Evolutionary conservation across 108 stramenopile species (phyloP), one percentile per base, ranked within the genome.

Genomic region (Schizochytrium sp.): DNA sequence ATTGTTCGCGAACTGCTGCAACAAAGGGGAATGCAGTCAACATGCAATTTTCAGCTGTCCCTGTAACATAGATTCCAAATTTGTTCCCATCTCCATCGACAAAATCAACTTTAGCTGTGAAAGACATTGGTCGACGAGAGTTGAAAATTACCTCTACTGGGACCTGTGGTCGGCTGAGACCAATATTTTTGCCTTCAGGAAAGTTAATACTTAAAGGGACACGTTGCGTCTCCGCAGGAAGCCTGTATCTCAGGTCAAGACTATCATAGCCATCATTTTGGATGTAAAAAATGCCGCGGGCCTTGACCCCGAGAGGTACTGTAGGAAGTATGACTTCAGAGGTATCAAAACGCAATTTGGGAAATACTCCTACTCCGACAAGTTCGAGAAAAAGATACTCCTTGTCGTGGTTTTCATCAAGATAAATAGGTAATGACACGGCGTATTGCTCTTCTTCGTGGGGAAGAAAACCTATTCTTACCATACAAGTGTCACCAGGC

Each of bases 21-120:
- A 95, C 56, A 61, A 93, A 95, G 56, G 92, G 88, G 60, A 87
- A 89, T 46, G 89, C 92, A 42, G 92, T 94, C 38, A 95, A 91
- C 45, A 94, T 41, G 59, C 91, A 92, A 61, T 91, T 92, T 72
- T 95, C 94, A 44, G 92, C 91, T 73, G 90, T 90, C 88, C 94
- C 94, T 49, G 72, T 64, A 59, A 95, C 15, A 17, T 88, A 61
- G 38, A 95, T 45, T 13, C 72, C 10, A 88, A 90, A 93, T 38
- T 47, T 44, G 46, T 89, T 91, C 40, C 93, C 92, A 28, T 93
- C 93, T 15, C 57, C 72, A 59, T 95, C 94, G 61, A 92, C 89
- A 53, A 95, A 92, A n/a, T 93, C 93, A 42, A 95, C 38, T 40
- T 91, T 69, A 28, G 89, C 89, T 59, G 87, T 91, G 72, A 94